These are phyloP conservation scores for Pseudoturritis turrita DNA, from an alignment of 345 rosid species.

Conservation along the genomic window DNA sequence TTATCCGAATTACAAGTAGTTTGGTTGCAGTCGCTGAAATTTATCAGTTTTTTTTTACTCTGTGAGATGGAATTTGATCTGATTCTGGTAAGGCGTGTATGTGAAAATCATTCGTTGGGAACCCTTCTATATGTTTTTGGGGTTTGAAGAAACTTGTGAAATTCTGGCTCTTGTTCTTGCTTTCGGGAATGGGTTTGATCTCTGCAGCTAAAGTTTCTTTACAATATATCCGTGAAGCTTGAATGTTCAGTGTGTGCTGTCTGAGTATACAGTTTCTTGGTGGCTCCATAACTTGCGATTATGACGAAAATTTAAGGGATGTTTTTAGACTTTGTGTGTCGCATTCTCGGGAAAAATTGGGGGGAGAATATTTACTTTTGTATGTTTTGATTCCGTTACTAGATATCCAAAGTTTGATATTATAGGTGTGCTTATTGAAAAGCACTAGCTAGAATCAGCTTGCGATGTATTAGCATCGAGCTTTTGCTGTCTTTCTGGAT, in stretches of 20 bases:
- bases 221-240: constrained; percentile 7
- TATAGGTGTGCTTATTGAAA: neutral
- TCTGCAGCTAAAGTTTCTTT: neutral
- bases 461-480: neutral
- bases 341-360: neutral
- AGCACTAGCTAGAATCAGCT: neutral
- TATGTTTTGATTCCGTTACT: neutral
- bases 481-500: neutral
- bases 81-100: neutral
- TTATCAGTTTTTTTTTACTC: too few relatives aligned
- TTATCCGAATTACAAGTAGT: neutral
- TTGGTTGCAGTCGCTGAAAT: too few relatives aligned
- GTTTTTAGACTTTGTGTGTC: neutral
- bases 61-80: constrained; percentile 4
- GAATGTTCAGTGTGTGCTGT: neutral
- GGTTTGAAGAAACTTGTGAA: neutral
- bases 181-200: constrained; percentile 6
- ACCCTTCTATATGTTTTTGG: neutral
- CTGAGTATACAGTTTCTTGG: neutral
- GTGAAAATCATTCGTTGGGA: neutral
- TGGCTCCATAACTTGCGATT: neutral
- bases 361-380: neutral
- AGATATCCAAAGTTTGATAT: neutral
- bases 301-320: neutral
- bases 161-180: neutral